phyloP scores from a whole-genome alignment of 257 asterid species.

The Plantago major region DNA sequence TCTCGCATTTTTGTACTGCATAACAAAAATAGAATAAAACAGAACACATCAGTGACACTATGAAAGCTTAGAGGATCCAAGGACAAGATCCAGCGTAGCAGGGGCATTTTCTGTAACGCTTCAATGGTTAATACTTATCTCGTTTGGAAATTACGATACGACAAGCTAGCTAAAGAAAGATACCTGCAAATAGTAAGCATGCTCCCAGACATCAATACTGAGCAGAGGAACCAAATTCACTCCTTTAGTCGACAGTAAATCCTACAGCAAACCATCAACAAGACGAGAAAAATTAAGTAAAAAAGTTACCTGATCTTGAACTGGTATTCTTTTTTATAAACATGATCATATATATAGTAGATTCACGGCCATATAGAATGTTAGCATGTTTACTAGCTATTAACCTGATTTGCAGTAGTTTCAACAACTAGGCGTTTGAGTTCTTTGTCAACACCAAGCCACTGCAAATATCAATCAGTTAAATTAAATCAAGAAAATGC shows the following conservation, averaged over 20 bases:
- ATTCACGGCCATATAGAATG: no score
- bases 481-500: no score
- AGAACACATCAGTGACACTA: neutral
- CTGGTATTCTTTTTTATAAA: no score
- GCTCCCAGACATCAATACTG: constrained; percentile 86
- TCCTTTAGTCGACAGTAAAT: constrained; percentile 67
- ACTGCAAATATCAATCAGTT: constrained; percentile 29
- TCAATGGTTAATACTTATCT: no score
- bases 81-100: no score
- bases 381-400: no score
- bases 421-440: constrained; percentile 60
- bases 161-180: no score
- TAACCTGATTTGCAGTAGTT: constrained; percentile 76
- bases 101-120: no score
- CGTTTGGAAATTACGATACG: no score
- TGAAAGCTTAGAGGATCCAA: no score
- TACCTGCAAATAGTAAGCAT: constrained; percentile 86
- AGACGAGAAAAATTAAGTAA: neutral
- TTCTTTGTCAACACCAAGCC: constrained; percentile 75
- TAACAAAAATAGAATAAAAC: constrained; percentile 3
- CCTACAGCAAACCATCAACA: constrained; percentile 33
- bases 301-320: no score
- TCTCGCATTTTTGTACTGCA: constrained; percentile 80
- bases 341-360: no score
- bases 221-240: constrained; percentile 62